Evolutionary conservation across 1,284 basidiomycete species (phyloP).

Genomic region (Golubevia pallescens): DNA sequence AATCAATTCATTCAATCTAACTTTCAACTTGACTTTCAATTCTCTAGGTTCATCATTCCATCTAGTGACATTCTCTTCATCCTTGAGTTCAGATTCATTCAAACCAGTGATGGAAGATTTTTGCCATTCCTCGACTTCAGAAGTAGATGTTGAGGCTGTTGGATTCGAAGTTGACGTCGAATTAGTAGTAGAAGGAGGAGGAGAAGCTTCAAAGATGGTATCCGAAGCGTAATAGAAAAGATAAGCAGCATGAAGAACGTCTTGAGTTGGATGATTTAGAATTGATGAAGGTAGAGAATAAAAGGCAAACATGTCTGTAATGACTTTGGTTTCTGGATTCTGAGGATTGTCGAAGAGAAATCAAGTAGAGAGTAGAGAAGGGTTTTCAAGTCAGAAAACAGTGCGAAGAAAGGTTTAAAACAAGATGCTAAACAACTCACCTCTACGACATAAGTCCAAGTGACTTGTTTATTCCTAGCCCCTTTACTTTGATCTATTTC

Average conservation of each 20-base stretch:
- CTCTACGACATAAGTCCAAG: constrained; percentile 96
- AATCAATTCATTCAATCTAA: constrained; percentile 76
- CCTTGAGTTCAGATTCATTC: constrained; percentile 26
- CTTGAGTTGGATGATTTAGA: constrained; percentile 69
- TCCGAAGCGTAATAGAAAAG: constrained; percentile 81
- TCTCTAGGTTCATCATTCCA: constrained; percentile 68
- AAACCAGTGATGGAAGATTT: constrained; percentile 33
- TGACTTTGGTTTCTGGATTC: constrained; percentile 79
- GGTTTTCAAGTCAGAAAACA: not conserved
- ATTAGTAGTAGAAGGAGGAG: not conserved
- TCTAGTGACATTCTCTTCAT: constrained; percentile 26
- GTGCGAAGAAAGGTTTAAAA: no score
- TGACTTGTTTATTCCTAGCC: constrained; percentile 75
- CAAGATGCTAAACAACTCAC: constrained; percentile 66
- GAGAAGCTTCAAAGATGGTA: constrained; percentile 21
- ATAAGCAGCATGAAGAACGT: constrained; percentile 82
- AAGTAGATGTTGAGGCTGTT: constrained; percentile 9
- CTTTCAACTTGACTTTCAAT: constrained; percentile 72
- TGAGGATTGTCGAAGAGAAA: constrained; percentile 62
- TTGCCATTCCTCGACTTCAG: constrained; percentile 27
- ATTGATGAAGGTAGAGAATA: constrained; percentile 93
- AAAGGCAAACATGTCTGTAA: constrained; percentile 96
- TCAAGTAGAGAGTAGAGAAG: not conserved
- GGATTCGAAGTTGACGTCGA: constrained; percentile 5
- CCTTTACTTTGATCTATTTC: constrained; percentile 66